These are phyloP conservation scores for Pseudogymnoascus sp. DNA, from an alignment of 2,329 filamentous ascomycete species.

Conservation along the genomic window DNA sequence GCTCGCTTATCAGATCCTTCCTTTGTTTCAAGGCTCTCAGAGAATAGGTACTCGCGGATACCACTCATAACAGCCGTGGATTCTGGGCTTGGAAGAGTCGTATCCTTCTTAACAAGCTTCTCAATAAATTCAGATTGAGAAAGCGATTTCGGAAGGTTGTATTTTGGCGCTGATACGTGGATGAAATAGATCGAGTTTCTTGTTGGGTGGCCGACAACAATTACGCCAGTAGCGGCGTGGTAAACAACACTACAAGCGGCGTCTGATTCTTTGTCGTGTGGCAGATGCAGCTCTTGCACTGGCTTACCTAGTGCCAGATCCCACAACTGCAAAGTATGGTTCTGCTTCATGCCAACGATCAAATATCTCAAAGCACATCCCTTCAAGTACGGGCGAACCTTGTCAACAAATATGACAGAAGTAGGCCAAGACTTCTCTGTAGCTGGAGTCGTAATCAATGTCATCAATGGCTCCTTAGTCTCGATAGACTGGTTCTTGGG, in stretches of 20 bases:
- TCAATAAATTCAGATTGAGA: slow-evolving; percentile 84
- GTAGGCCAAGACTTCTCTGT: slow-evolving; percentile 95
- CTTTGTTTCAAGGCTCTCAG: slow-evolving; percentile 22
- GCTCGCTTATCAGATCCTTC: slow-evolving; percentile 32
- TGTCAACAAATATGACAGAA: slow-evolving; percentile 91
- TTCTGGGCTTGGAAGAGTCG: slow-evolving; percentile 72
- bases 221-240: slow-evolving; percentile 84
- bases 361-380: slow-evolving; percentile 86
- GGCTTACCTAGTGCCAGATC: slow-evolving; percentile 91
- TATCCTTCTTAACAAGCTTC: slow-evolving; percentile 64
- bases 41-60: slow-evolving; percentile 89
- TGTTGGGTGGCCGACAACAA: slow-evolving; percentile 90
- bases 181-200: slow-evolving; percentile 97
- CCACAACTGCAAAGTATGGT: slow-evolving; percentile 97
- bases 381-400: slow-evolving; percentile 86
- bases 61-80: slow-evolving; percentile 97
- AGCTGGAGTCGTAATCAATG: slow-evolving; percentile 75
- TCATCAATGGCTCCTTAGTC: slow-evolving; percentile 78
- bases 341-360: slow-evolving; percentile 97
- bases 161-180: slow-evolving; percentile 88
- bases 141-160: slow-evolving; percentile 68
- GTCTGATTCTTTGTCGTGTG: slow-evolving; percentile 91
- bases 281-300: slow-evolving; percentile 93
- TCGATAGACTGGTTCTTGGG: slow-evolving; percentile 52
- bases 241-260: slow-evolving; percentile 97